Conservation (phyloP, 176 grass and related monocot species). For the Zizania latifolia region DNA sequence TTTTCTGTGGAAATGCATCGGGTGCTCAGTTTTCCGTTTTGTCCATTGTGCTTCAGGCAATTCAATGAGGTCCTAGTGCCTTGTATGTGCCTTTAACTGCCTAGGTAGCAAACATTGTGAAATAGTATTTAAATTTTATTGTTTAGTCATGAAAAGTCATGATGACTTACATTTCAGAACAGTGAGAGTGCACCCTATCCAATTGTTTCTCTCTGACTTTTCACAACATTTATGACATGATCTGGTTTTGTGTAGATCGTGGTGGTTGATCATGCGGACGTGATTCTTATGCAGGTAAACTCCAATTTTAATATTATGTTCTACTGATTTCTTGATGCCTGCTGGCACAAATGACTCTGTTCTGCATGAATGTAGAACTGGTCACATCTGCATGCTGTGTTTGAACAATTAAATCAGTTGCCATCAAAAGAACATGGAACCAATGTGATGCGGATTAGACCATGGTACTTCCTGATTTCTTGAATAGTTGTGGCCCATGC, state of each 20-base stretch:
- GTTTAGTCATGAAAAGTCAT: background rate
- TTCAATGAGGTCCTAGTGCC: background rate
- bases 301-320: slow-evolving; percentile 18
- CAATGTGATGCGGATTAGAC: slow-evolving; percentile 92
- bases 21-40: background rate
- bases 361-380: slow-evolving; percentile 64
- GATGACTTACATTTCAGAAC: slow-evolving; percentile 9
- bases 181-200: background rate
- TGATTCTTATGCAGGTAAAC: slow-evolving; percentile 87
- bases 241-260: slow-evolving; percentile 50
- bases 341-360: slow-evolving; percentile 23
- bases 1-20: no score
- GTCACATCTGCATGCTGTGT: slow-evolving; percentile 69
- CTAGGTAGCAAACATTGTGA: background rate
- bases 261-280: slow-evolving; percentile 82
- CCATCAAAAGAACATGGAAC: slow-evolving; percentile 86
- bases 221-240: background rate
- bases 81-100: background rate
- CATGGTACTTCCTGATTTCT: slow-evolving; percentile 54
- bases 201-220: background rate
- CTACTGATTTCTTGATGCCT: slow-evolving; percentile 11
- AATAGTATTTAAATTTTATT: no score
- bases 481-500: slow-evolving; percentile 13
- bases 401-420: slow-evolving; percentile 77
- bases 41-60: background rate